A percentile compares a stretch with the other conserved stretches of the same genome.
Conservation (phyloP, 257 asterid genomes). For the Solanum pinnatisectum region DNA sequence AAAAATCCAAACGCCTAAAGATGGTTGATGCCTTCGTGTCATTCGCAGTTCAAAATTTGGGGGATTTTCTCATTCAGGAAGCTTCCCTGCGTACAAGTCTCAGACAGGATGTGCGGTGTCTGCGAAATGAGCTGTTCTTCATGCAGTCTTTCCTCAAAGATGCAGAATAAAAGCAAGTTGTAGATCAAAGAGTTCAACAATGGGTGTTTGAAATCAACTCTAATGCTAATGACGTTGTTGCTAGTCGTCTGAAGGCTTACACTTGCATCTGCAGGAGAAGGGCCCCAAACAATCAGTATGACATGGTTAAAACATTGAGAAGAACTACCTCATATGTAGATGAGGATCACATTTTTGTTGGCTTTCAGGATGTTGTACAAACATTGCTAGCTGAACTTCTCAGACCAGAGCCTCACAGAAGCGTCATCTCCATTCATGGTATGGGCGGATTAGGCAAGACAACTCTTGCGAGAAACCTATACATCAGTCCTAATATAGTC, state of each 20-base stretch:
- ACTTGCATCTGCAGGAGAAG: no score
- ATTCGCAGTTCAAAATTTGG: neutral
- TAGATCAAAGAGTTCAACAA: no score
- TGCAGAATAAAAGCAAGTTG: no score
- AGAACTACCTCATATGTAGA: neutral
- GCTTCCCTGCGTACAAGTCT: neutral
- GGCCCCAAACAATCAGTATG: no score
- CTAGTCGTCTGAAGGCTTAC: no score
- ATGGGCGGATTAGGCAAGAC: conserved; percentile 8
- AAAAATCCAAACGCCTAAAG: no score
- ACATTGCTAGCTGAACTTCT: neutral
- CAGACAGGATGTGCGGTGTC: neutral
- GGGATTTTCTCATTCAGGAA: neutral
- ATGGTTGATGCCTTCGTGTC: neutral
- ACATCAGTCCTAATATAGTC: neutral
- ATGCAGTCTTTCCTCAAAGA: no score
- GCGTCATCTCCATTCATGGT: neutral
- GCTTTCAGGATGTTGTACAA: neutral
- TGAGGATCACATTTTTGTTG: neutral
- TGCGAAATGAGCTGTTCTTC: neutral
- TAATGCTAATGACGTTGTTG: no score
- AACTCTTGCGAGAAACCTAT: neutral
- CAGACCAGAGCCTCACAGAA: neutral
- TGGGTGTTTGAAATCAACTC: no score
- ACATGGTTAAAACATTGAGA: no score